A percentile compares a stretch with the other conserved stretches of the same genome.
phyloP scores from a whole-genome alignment of 164 flowering plant genomes.

The Dillenia suffruticosa region DNA sequence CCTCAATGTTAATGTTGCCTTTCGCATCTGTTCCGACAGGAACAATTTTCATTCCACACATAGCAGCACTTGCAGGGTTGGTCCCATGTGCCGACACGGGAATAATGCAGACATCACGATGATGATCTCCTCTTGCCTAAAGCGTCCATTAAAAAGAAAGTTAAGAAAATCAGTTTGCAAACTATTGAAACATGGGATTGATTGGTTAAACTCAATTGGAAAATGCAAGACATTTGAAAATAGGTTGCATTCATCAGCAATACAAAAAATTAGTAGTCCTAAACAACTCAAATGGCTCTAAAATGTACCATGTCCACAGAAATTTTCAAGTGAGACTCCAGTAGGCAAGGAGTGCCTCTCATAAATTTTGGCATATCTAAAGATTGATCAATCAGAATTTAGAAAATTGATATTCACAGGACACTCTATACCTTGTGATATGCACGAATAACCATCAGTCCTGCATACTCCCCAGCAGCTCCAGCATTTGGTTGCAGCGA shows the following conservation, averaged over 20 bases:
- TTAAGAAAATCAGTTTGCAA: neutral
- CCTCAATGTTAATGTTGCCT: slow-evolving; percentile 93
- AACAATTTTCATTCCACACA: slow-evolving; percentile 99
- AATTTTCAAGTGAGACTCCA: too few relatives aligned
- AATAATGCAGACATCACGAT: slow-evolving; percentile 92
- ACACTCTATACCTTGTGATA: slow-evolving; percentile 70
- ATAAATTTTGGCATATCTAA: too few relatives aligned
- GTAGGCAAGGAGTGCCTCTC: too few relatives aligned
- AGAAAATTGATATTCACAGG: neutral
- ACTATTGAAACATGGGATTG: too few relatives aligned
- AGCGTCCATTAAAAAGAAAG: slow-evolving; percentile 3
- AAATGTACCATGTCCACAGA: too few relatives aligned
- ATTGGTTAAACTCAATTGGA: too few relatives aligned
- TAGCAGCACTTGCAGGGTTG: slow-evolving; percentile 99
- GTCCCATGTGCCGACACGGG: slow-evolving; percentile 99
- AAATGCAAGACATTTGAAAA: too few relatives aligned
- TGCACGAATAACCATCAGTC: slow-evolving; percentile 99
- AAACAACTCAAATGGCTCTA: too few relatives aligned
- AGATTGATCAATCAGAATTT: neutral
- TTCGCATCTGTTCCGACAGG: slow-evolving; percentile 97
- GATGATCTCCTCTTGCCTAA: slow-evolving; percentile 93
- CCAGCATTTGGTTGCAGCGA: slow-evolving; percentile 99
- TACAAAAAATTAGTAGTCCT: too few relatives aligned
- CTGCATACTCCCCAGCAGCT: slow-evolving; percentile 98
- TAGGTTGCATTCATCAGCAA: too few relatives aligned